Percentiles rank a stretch among this genome's conserved stretches.
Conservation (phyloP, 208 protist genomes). For the Crithidia expoeki region DNA sequence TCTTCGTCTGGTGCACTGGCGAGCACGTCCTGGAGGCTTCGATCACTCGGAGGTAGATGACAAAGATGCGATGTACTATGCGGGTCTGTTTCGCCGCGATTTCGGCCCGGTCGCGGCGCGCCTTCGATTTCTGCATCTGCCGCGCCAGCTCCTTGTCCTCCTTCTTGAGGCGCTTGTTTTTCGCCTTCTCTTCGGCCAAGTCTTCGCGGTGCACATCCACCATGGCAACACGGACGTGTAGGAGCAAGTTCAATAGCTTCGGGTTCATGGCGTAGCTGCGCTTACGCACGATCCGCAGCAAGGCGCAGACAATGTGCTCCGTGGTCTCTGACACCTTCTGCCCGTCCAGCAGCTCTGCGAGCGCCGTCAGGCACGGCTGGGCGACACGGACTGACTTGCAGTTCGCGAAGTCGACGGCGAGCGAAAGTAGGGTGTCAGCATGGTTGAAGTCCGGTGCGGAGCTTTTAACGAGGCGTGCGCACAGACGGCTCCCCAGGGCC, state of each 20-base stretch:
- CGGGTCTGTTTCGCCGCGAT: conserved; percentile 87
- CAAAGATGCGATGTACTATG: conserved; percentile 90
- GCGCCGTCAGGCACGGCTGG: conserved; percentile 76
- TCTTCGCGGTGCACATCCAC: conserved; percentile 91
- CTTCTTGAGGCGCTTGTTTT: conserved; percentile 90
- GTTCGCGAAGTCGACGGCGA: conserved; percentile 89
- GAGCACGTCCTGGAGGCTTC: conserved; percentile 86
- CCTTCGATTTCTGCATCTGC: conserved; percentile 92
- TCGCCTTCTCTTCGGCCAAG: conserved; percentile 90
- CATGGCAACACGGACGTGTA: conserved; percentile 93
- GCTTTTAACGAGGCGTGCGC: conserved; percentile 73
- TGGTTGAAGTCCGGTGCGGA: conserved; percentile 91
- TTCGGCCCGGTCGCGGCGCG: conserved; percentile 84
- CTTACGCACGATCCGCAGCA: conserved; percentile 91
- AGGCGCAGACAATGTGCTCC: conserved; percentile 77
- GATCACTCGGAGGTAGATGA: conserved; percentile 92
- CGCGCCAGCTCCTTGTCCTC: conserved; percentile 93
- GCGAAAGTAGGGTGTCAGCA: conserved; percentile 74
- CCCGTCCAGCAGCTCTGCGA: conserved; percentile 80
- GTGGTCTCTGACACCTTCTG: conserved; percentile 89
- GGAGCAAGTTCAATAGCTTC: conserved; percentile 85
- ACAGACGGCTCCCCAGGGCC: conserved; percentile 91
- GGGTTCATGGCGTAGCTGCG: conserved; percentile 93
- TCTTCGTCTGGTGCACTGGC: conserved; percentile 85
- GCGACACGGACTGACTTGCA: conserved; percentile 88